Evolutionary conservation across 495 filamentous ascomycete genomes (phyloP), one percentile per base, ranked within the genome.

Genomic region (Mycothermus thermophilus): DNA sequence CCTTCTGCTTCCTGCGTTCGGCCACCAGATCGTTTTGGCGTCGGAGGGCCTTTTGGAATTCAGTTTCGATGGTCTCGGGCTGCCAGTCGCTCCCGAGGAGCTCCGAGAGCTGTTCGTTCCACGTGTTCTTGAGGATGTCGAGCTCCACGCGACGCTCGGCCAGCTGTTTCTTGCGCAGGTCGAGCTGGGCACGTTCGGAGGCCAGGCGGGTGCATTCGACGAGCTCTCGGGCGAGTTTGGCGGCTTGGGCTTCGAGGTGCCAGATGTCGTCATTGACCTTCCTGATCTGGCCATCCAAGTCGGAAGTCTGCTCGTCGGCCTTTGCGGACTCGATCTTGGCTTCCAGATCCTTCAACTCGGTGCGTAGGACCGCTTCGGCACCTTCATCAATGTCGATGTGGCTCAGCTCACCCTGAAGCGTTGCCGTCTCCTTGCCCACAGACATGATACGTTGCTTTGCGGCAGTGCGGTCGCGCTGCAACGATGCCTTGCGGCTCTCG

Each of bases 351-450:
- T 76, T 70, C 24, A 79, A 63, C 26, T 77, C 77, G 3, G 77
- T 71, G 37, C 86, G 77, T 9, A 93, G 65, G 3, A 78, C 63
- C 20, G 79, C 77, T 48, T 81, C 79, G 17, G 72, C 68, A 9
- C 84, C 87, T 59, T 94, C 87, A 44, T 94, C 88, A 27, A 85
- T 66, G 10, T 79, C 70, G 32, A 96, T 74, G 6, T 57, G 61
- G 43, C 76, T 68, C 7, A 90, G 57, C 10, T 79, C 75, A 22
- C 54, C 59, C 43, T 88, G 80, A 9, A 82, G 66, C 4, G 46
- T 48, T 8, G 54, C 51, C 8, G 76, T 69, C 33, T 78, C 79
- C 39, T 62, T 73, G 34, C 93, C 83, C 40, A 82, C 80, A 0
- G 64, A 48, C 6, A 63, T 54, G 35, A 92, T 83, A 36, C 79